Evolutionary conservation across 495 filamentous ascomycete species (phyloP).

Genomic region (Daldinia childiae): DNA sequence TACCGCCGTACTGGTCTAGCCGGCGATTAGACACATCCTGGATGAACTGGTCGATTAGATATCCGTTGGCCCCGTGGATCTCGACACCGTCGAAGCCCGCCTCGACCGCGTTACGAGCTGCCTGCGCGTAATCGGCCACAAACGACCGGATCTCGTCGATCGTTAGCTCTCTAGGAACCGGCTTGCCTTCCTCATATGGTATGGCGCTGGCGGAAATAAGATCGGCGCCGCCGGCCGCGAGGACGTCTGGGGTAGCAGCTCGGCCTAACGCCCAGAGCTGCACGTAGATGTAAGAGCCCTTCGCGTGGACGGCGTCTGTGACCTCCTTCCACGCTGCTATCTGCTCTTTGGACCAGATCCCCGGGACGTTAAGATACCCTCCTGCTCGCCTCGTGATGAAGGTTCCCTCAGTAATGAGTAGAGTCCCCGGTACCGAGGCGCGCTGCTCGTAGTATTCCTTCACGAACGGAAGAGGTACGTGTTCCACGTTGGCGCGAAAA

Average conservation of each 20-base stretch:
- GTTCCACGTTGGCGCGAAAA: conserved; percentile 52
- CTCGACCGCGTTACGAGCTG: conserved; percentile 65
- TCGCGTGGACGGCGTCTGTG: conserved; percentile 68
- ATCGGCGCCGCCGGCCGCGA: conserved; percentile 48
- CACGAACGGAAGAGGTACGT: conserved; percentile 59
- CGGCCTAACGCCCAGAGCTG: conserved; percentile 65
- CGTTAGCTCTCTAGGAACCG: conserved; percentile 61
- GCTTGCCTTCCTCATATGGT: conserved; percentile 49
- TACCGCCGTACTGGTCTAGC: conserved; percentile 72
- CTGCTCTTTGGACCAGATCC: conserved; percentile 65
- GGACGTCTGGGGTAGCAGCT: conserved; percentile 46
- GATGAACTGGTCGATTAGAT: conserved; percentile 76
- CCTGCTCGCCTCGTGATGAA: conserved; percentile 44
- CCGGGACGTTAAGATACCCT: conserved; percentile 60
- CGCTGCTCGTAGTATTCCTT: conserved; percentile 68
- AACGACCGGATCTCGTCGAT: conserved; percentile 62
- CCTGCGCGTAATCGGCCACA: conserved; percentile 63
- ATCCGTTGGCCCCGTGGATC: conserved; percentile 77
- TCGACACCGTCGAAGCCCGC: conserved; percentile 82
- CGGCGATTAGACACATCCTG: conserved; percentile 69
- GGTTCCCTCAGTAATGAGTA: conserved; percentile 72
- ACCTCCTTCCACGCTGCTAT: conserved; percentile 66
- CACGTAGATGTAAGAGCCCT: conserved; percentile 66
- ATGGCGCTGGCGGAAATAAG: conserved; percentile 59
- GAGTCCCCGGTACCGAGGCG: conserved; percentile 64